Conservation (phyloP, 495 filamentous ascomycete species). For the Penicillium soppii region DNA sequence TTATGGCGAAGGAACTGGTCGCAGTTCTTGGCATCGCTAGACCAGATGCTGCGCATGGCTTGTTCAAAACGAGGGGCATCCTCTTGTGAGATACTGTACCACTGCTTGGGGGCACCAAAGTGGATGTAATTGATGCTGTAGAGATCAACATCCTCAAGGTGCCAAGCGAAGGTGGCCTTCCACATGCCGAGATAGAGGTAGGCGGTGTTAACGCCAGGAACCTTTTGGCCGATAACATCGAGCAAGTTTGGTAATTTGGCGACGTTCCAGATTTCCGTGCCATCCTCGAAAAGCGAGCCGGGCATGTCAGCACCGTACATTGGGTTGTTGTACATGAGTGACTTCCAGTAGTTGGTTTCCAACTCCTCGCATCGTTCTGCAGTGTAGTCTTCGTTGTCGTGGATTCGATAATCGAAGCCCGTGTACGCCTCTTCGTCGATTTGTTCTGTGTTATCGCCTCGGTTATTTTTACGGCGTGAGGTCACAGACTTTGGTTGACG, state of each 20-base stretch:
- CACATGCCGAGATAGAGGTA: conserved; percentile 99
- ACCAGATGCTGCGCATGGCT: conserved; percentile 95
- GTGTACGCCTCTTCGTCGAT: conserved; percentile 86
- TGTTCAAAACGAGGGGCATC: conserved; percentile 93
- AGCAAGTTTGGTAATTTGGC: conserved; percentile 90
- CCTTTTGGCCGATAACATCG: conserved; percentile 90
- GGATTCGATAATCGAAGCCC: conserved; percentile 83
- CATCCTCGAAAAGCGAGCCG: conserved; percentile 91
- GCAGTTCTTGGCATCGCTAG: conserved; percentile 93
- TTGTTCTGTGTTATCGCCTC: conserved; percentile 63
- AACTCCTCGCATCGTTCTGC: conserved; percentile 89
- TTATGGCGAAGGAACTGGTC: conserved; percentile 97
- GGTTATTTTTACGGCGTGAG: conserved; percentile 77
- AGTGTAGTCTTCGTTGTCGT: conserved; percentile 80
- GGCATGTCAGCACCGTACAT: conserved; percentile 97
- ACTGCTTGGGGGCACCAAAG: conserved; percentile 97
- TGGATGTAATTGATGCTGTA: conserved; percentile 99
- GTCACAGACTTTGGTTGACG: conserved; percentile 60
- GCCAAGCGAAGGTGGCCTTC: conserved; percentile 99
- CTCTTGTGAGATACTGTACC: conserved; percentile 97
- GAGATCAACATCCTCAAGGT: conserved; percentile 96
- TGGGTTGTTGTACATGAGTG: conserved; percentile 87
- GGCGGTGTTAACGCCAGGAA: conserved; percentile 97
- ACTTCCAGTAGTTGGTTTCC: conserved; percentile 94
- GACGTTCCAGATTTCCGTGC: conserved; percentile 85